phyloP scores from a whole-genome alignment of 192 early-diverging fungal genomes.

The Endogone sp. region DNA sequence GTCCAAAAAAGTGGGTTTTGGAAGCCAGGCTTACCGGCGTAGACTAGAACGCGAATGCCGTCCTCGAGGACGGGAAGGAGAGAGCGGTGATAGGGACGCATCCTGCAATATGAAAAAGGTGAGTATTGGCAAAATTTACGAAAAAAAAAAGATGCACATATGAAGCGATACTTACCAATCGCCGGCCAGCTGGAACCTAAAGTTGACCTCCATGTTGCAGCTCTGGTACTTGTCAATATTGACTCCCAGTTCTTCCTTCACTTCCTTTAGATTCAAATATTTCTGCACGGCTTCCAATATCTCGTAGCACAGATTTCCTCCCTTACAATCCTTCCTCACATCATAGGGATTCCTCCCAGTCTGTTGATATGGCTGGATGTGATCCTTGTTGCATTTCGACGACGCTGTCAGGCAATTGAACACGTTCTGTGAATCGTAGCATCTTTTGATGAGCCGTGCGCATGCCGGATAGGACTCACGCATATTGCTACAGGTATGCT shows the following conservation, averaged over 20 bases:
- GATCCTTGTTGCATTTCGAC: constrained; percentile 83
- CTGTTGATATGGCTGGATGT: constrained; percentile 75
- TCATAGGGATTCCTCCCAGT: constrained; percentile 93
- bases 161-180: constrained; percentile 48
- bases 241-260: constrained; percentile 79
- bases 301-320: constrained; percentile 84
- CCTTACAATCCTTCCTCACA: constrained; percentile 76
- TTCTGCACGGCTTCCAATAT: constrained; percentile 80
- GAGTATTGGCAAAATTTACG: constrained; percentile 9
- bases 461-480: constrained; percentile 73
- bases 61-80: constrained; percentile 76
- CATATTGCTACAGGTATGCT: constrained; percentile 81
- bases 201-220: constrained; percentile 81
- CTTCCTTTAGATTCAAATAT: constrained; percentile 77
- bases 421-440: constrained; percentile 82
- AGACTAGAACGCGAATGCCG: constrained; percentile 84
- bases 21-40: constrained; percentile 56
- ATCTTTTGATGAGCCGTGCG: constrained; percentile 73
- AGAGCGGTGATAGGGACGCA: constrained; percentile 71
- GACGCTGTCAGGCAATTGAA: constrained; percentile 84
- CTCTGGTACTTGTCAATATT: constrained; percentile 64
- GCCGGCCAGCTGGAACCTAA: constrained; percentile 74
- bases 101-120: constrained; percentile 47
- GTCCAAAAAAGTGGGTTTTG: no score
- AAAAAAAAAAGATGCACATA: not conserved